Evolutionary conservation across 202 grass and related monocot species (phyloP).

Genomic region (Musa balbisiana): DNA sequence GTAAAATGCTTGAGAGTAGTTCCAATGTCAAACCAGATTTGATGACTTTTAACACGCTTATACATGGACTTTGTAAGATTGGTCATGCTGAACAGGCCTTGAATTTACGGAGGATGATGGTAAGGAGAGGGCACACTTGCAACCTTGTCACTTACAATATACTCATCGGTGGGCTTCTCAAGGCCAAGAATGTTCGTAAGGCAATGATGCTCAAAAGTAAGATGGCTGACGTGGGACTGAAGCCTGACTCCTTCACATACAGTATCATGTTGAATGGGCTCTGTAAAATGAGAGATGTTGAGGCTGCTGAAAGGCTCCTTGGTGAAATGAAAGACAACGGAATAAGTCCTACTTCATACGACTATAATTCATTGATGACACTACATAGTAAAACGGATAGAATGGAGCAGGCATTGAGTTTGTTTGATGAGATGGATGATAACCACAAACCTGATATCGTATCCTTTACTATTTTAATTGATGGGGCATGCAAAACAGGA

Average conservation of each 20-base stretch:
- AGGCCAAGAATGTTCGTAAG: constrained; percentile 39
- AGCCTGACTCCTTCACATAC: constrained; percentile 61
- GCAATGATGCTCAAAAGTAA: constrained; percentile 46
- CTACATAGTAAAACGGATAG: constrained; percentile 45
- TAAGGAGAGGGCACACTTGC: constrained; percentile 34
- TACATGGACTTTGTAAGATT: constrained; percentile 65
- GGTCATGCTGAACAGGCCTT: constrained; percentile 42
- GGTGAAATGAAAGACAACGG: constrained; percentile 38
- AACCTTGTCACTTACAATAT: constrained; percentile 62
- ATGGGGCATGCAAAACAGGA: constrained; percentile 49
- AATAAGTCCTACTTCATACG: constrained; percentile 37
- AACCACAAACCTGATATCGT: constrained; percentile 38
- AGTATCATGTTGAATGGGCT: constrained; percentile 76
- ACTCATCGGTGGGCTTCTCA: constrained; percentile 61
- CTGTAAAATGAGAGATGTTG: constrained; percentile 62
- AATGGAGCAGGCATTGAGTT: constrained; percentile 42
- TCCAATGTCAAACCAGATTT: constrained; percentile 37
- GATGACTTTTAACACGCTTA: constrained; percentile 57
- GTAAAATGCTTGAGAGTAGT: constrained; percentile 54
- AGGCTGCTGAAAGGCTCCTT: constrained; percentile 38
- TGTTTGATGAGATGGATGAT: constrained; percentile 61
- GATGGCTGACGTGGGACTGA: constrained; percentile 41
- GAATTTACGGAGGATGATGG: constrained; percentile 57
- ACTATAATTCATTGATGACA: constrained; percentile 50
- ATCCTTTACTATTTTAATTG: constrained; percentile 58